Base-by-base conservation (phyloP, 2,329 filamentous ascomycete genomes). In the Monosporascus sp. region DNA sequence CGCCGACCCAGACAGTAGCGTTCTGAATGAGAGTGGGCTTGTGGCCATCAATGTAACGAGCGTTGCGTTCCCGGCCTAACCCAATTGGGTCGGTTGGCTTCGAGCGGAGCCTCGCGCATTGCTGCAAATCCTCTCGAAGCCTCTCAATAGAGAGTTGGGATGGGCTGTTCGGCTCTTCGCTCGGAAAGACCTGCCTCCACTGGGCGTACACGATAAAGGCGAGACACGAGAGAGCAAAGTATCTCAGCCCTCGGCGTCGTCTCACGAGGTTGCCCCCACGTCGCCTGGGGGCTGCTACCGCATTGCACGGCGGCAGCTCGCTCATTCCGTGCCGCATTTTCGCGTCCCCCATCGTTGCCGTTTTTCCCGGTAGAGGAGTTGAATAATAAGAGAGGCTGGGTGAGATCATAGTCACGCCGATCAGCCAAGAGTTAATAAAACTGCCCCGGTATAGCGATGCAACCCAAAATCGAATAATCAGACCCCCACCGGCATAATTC, bases 1-100 rank as follows among this genome's bases (percentile, higher is more conserved):
- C 84, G 36, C 85, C 85, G 3, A 81, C 73, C 85, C 85, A 88
- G 20, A 88, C 75, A 1, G 80, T 83, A 5, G 85, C 85, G 63
- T 88, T 88, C 56, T 76, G 80, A 59, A 88, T 86, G 41, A 88
- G 74, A 0, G 82, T 82, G 0, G 85, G 78, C 57, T 76, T 78
- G 50, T 78, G 75, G 50, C 82, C 81, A 3, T 81, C 74, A 44
- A 85, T 67, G 62, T 80, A 85, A 48, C 85, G 77, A 20, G 81
- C 82, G 64, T 84, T 88, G 59, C 74, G 74, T 35, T 80, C 74
- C 20, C 85, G 80, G 3, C 81, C 80, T 5, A 72, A 63, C 20
- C 81, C 81, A 37, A 74, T 74, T 1, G 82, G 81, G 56, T 85
- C 81, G 48, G 74, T 63, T 0, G 83, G 83, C 60, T 76, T 79